Evolutionary conservation across 2,329 filamentous ascomycete species (phyloP).

Genomic region (Aaosphaeria arxii): DNA sequence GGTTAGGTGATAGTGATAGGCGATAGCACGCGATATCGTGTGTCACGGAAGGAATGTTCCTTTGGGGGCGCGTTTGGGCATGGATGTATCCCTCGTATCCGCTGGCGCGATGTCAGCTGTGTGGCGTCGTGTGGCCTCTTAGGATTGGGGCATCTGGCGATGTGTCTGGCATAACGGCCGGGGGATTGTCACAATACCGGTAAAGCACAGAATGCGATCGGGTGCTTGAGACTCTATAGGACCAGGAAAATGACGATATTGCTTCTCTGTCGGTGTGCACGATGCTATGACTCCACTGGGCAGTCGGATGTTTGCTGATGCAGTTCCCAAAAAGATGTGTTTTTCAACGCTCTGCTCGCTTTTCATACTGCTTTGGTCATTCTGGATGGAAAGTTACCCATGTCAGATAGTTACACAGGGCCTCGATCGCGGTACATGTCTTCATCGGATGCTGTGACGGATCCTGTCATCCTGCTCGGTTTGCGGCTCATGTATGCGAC

Average conservation of each 20-base stretch:
- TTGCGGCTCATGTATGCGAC: conserved; percentile 13
- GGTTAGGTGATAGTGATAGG: too few relatives aligned
- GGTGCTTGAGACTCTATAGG: too few relatives aligned
- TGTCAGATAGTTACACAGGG: too few relatives aligned
- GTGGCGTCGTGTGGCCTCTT: conserved; percentile 8
- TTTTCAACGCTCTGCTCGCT: conserved; percentile 13
- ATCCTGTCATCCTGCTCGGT: conserved; percentile 6
- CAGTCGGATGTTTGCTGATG: too few relatives aligned
- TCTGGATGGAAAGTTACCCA: not conserved
- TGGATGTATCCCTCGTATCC: conserved; percentile 11
- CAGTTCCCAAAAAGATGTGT: too few relatives aligned
- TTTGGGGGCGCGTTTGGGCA: conserved; percentile 13
- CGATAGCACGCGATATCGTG: too few relatives aligned
- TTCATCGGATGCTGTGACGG: conserved; percentile 12
- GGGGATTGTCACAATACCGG: too few relatives aligned
- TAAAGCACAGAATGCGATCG: too few relatives aligned
- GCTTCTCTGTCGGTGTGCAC: not conserved
- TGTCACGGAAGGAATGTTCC: not conserved
- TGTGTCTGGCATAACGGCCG: too few relatives aligned
- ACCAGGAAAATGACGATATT: conserved; percentile 1
- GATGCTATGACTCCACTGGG: too few relatives aligned
- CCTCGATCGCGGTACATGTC: conserved; percentile 1
- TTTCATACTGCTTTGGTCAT: conserved; percentile 11
- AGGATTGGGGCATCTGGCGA: conserved; percentile 3
- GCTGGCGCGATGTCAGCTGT: conserved; percentile 8